phyloP scores from a whole-genome alignment of 306 rosid genomes.

The Corylus heterophylla region DNA sequence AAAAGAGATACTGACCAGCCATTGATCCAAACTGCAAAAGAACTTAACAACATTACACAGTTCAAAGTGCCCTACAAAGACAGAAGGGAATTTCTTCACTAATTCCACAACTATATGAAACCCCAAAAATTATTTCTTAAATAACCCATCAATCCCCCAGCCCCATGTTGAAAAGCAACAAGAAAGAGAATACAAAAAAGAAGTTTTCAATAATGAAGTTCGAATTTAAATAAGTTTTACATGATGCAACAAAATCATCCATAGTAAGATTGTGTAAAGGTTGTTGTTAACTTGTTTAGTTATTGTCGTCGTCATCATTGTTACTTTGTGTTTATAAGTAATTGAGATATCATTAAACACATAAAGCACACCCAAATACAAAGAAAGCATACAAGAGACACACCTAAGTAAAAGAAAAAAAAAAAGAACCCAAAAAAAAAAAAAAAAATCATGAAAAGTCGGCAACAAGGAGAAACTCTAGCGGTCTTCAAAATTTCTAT shows the following conservation, averaged over 20 bases:
- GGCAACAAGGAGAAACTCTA: too few relatives aligned
- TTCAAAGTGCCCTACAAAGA: not conserved
- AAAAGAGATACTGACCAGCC: slow-evolving; percentile 5
- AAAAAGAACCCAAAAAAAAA: too few relatives aligned
- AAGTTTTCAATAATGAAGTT: not conserved
- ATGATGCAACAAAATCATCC: not conserved
- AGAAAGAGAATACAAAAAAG: not conserved
- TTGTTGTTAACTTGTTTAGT: too few relatives aligned
- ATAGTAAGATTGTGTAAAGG: too few relatives aligned
- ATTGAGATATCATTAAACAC: too few relatives aligned
- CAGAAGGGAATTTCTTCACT: not conserved
- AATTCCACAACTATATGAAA: not conserved
- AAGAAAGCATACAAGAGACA: too few relatives aligned
- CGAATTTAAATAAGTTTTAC: not conserved
- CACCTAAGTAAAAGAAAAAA: too few relatives aligned
- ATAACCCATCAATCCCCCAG: not conserved
- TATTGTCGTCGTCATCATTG: too few relatives aligned
- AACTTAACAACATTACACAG: not conserved
- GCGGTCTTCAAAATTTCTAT: too few relatives aligned
- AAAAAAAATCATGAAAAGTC: too few relatives aligned
- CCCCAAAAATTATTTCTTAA: slow-evolving; percentile 1
- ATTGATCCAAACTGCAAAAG: slow-evolving; percentile 4
- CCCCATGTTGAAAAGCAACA: not conserved
- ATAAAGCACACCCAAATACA: too few relatives aligned
- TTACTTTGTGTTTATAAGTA: too few relatives aligned